These are phyloP conservation scores for Paramyrothecium sp. DNA, from an alignment of 2,329 filamentous ascomycete species.

Conservation along the genomic window DNA sequence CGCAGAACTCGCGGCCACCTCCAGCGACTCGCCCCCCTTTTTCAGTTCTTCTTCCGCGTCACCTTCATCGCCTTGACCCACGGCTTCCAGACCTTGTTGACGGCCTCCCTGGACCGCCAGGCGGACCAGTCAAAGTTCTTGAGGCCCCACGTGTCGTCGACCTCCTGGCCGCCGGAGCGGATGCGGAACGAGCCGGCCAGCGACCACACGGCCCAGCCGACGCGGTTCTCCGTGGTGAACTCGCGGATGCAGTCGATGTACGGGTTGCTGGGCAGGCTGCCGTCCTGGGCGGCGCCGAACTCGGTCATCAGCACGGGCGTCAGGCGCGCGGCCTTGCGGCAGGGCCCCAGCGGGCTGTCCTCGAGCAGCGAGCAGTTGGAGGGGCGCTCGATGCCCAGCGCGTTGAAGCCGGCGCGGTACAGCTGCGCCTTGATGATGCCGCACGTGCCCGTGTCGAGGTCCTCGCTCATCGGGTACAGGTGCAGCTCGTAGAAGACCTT, in stretches of 20 bases:
- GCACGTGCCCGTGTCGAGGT: constrained; percentile 43
- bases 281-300: constrained; percentile 36
- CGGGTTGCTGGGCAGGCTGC: constrained; percentile 33
- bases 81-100: constrained; percentile 49
- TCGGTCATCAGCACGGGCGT: constrained; percentile 47
- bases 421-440: constrained; percentile 44
- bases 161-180: constrained; percentile 40
- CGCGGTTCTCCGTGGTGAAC: constrained; percentile 40
- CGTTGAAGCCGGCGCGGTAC: constrained; percentile 50
- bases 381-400: constrained; percentile 36
- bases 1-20: too few relatives aligned
- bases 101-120: constrained; percentile 42
- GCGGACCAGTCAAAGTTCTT: constrained; percentile 44
- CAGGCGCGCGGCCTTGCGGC: constrained; percentile 32
- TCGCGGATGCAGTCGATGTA: constrained; percentile 43
- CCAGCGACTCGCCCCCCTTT: too few relatives aligned
- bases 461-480: constrained; percentile 38
- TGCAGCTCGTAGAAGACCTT: constrained; percentile 47
- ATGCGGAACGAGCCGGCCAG: constrained; percentile 47
- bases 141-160: constrained; percentile 47
- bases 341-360: constrained; percentile 19
- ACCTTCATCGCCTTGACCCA: constrained; percentile 41
- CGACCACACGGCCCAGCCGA: constrained; percentile 50
- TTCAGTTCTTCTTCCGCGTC: neutral
- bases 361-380: constrained; percentile 37